phyloP scores from a whole-genome alignment of 768 basidiomycete species.

The Trametes sanguinea region DNA sequence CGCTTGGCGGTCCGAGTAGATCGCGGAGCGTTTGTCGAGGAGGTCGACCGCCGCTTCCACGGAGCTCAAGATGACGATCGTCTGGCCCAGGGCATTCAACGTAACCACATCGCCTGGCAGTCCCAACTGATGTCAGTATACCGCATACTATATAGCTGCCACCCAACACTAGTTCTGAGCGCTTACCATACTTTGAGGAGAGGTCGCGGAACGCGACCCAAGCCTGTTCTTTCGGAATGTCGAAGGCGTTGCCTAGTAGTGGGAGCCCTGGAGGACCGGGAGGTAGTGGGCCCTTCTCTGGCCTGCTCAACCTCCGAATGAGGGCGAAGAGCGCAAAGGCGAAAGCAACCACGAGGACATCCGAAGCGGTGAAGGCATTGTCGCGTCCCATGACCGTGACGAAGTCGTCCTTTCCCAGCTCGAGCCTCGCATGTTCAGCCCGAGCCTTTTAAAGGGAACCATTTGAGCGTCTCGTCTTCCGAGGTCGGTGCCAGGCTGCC shows the following conservation, averaged over 20 bases:
- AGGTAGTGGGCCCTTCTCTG: neutral
- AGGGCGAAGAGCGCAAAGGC: neutral
- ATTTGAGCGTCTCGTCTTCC: too few relatives aligned
- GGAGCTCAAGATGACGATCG: conserved; percentile 26
- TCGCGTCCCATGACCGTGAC: too few relatives aligned
- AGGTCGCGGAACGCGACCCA: conserved; percentile 4
- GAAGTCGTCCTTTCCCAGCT: too few relatives aligned
- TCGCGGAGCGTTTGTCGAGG: conserved; percentile 29
- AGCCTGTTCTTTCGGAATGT: neutral
- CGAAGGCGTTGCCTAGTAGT: neutral
- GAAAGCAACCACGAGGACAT: neutral
- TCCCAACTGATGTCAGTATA: too few relatives aligned
- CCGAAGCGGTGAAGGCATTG: neutral
- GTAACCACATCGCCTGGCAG: conserved; percentile 22
- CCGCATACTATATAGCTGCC: too few relatives aligned
- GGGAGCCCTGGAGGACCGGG: conserved; percentile 2
- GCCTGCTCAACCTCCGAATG: neutral
- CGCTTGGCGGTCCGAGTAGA: conserved; percentile 24
- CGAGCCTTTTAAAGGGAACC: too few relatives aligned
- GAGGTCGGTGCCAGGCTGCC: too few relatives aligned
- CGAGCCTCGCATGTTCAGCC: too few relatives aligned
- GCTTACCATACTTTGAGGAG: neutral
- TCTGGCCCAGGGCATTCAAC: conserved; percentile 16
- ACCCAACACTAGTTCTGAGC: too few relatives aligned
- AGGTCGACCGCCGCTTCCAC: conserved; percentile 24